Conservation (phyloP, 768 basidiomycete species). For the Boletus rubroflammeus region DNA sequence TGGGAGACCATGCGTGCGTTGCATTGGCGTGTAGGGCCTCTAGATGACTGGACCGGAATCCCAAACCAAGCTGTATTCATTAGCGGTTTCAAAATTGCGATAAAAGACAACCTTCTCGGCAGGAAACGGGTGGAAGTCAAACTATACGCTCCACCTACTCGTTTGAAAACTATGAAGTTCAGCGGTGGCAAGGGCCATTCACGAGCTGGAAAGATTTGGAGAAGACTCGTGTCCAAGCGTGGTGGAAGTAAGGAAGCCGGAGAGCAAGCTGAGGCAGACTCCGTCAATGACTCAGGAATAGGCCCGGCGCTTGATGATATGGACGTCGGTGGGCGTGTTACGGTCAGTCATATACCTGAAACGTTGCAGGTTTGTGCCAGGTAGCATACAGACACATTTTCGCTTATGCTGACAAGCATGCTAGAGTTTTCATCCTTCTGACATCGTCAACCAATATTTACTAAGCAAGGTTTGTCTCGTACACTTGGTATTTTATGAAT, state of each 20-base stretch:
- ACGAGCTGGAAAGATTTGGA: not conserved
- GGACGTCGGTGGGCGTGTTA: not conserved
- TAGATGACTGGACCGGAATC: not conserved
- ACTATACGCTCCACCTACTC: not conserved
- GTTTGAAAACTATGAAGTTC: not conserved
- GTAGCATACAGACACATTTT: not conserved
- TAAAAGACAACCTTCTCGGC: conserved; percentile 3
- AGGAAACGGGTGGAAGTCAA: conserved; percentile 2
- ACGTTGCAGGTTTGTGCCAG: not conserved
- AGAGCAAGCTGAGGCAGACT: not conserved
- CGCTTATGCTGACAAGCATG: not conserved
- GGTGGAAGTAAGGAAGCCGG: not conserved
- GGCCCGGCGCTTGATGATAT: too few species aligned
- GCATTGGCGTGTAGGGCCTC: conserved; percentile 6
- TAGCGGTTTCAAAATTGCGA: conserved; percentile 21
- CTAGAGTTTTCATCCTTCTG: conserved; percentile 11
- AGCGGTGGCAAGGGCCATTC: not conserved
- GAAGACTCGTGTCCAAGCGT: not conserved
- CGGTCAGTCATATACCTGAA: conserved; percentile 1
- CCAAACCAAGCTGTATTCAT: conserved; percentile 23
- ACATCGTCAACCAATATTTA: conserved; percentile 11
- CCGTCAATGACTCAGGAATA: not conserved
- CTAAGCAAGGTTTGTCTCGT: not conserved
- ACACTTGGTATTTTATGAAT: not conserved
- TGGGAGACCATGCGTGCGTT: conserved; percentile 12